Evolutionary conservation across 2,329 filamentous ascomycete genomes (phyloP), one percentile per base, ranked within the genome.

Genomic region (Hypoxylon sp.): DNA sequence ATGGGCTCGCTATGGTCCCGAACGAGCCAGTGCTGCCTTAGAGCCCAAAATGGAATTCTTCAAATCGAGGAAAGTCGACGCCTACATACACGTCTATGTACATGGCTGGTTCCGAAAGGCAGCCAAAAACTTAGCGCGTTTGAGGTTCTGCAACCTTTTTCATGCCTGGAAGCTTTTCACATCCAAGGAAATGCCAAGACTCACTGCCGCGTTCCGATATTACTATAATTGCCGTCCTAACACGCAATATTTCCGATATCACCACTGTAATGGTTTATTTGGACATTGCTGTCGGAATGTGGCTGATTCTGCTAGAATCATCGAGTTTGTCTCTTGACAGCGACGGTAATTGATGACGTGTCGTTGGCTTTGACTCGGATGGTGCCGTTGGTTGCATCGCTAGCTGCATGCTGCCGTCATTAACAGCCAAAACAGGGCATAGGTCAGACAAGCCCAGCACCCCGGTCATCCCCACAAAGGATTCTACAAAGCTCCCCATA

Each of bases 331-430:
- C 11, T 23, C 6, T 25, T 28, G 52, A 51, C 23, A 32, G 14
- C 55, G 19, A 60, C 32, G 19, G 36, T 25, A 65, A 52, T 60
- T 71, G 67, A 69, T 68, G 71, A 72, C 67, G 72, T 74, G 73
- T 75, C 73, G 67, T 69, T 65, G 68, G 57, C 67, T 69, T 64
- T 68, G 63, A 58, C 63, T 65, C 55, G 63, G 56, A 52, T 49
- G 34, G 38, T 53, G 30, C 62, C 60, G 34, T 60, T 69, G 58
- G 53, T 51, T 43, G 46, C 58, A 59, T 60, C 28, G 11, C 41
- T 60, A 56, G 68, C 65, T 63, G 58, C 60, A 32, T 34, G 55
- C 45, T 66, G 52, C 67, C 68, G 68, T 70, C 65, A 69, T 70
- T 34, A 41, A 48, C n/a, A 30, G 30, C 60, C 25, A 72, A 71